Conservation (phyloP, 345 rosid species). For the Psidium friedrichsthalianum region DNA sequence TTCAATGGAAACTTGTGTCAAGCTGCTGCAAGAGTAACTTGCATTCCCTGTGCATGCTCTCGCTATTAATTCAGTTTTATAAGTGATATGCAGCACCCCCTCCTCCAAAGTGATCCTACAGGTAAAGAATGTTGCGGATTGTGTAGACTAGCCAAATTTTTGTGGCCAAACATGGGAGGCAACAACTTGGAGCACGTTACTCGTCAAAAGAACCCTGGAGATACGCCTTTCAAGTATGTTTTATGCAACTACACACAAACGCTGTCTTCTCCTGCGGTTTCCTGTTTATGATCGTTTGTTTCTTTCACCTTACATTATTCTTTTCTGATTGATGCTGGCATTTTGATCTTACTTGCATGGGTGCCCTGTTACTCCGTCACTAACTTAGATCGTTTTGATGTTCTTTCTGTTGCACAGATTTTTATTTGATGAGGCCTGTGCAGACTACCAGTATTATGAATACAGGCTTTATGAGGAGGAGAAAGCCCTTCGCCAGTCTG, state of each 20-base stretch:
- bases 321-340: not conserved
- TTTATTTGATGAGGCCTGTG: slow-evolving; percentile 71
- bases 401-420: slow-evolving; percentile 34
- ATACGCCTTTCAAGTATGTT: slow-evolving; percentile 83
- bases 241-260: not conserved
- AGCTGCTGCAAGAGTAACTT: slow-evolving; percentile 90
- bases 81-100: slow-evolving; percentile 99
- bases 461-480: slow-evolving; percentile 81
- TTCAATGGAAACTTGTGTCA: slow-evolving; percentile 79
- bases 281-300: not conserved
- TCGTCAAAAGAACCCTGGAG: slow-evolving; percentile 96
- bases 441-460: slow-evolving; percentile 78
- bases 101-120: slow-evolving; percentile 70
- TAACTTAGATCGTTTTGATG: not conserved
- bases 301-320: not conserved
- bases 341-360: not conserved
- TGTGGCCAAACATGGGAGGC: slow-evolving; percentile 98
- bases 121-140: slow-evolving; percentile 99
- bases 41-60: slow-evolving; percentile 96
- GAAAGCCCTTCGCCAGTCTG: slow-evolving; percentile 36
- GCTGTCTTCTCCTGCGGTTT: not conserved
- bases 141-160: slow-evolving; percentile 93
- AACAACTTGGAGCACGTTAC: slow-evolving; percentile 84
- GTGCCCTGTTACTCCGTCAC: not conserved
- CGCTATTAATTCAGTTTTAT: slow-evolving; percentile 98